Base-by-base conservation (phyloP, 2,329 filamentous ascomycete species). In the Penicillium glabrum region DNA sequence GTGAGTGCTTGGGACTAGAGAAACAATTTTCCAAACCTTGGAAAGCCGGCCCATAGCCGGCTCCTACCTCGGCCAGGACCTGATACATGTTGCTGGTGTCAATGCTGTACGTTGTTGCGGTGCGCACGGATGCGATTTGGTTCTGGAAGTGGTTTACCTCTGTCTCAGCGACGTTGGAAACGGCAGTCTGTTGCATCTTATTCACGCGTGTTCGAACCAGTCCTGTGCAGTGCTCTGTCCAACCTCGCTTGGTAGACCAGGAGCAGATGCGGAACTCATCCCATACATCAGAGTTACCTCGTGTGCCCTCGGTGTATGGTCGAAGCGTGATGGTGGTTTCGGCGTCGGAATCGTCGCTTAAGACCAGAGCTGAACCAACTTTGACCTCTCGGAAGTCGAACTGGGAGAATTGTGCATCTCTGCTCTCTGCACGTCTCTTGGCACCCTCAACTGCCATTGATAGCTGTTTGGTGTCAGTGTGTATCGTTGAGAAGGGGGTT, bases 1-100 rank as follows among this genome's bases (percentile, higher is more conserved):
- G 53, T 2, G 51, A 65, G 35, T 64, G 65, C 5, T 47, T 50
- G 23, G 66, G 62, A 11, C 72, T 75, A 5, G 79, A 77, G 23
- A 72, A 73, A 62, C 79, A 81, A 53, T 79, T 76, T 44, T 72
- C 70, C 10, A 86, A 61, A 3, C 81, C 79, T 64, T 82, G 81
- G 70, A 86, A 85, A 0, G 75, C 75, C 1, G 77, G 69, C 0
- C 82, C 83, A 59, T 85, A 85, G 1, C 72, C 69, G 0, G 82
- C 80, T 0, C 82, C 82, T 19, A 79, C 67, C 5, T 77, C 72
- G 1, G 73, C 65, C 9, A 85, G 74, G 14, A 68, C 63, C 2
- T 80, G 71, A 54, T 85, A 85, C 61, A 85, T 72, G 31, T 70
- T 65, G 5, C 66, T 54, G 31, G 69, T 59, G 11, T 72, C 63